Conservation (phyloP, 768 basidiomycete species). For the Lactarius indigo region DNA sequence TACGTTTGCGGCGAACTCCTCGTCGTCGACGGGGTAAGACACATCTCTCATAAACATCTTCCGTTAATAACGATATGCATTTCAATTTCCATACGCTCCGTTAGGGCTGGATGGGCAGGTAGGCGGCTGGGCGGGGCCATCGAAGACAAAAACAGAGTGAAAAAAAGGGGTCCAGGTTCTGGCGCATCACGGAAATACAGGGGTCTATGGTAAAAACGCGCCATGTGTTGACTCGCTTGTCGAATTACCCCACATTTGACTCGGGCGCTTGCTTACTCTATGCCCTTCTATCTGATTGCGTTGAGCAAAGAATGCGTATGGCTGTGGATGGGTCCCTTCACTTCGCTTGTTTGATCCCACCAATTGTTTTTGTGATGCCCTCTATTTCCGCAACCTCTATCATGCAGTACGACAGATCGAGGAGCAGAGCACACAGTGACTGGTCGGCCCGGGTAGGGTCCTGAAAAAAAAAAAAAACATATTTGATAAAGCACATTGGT, state of each 20-base stretch:
- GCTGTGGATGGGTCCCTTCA: neutral
- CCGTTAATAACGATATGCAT: constrained; percentile 10
- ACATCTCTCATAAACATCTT: constrained; percentile 6
- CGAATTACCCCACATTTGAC: constrained; percentile 8
- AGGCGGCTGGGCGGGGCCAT: constrained; percentile 9
- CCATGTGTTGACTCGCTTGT: constrained; percentile 19
- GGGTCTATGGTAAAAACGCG: constrained; percentile 7
- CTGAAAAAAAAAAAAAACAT: constrained; percentile 2
- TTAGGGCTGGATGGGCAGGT: constrained; percentile 33
- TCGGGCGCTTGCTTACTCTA: constrained; percentile 7
- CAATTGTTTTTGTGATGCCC: neutral
- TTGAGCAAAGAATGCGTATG: constrained; percentile 1
- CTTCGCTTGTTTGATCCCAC: neutral
- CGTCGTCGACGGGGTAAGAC: constrained; percentile 64
- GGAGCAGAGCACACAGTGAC: neutral
- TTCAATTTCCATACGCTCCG: constrained; percentile 5
- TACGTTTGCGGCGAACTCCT: constrained; percentile 68
- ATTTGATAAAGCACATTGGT: neutral
- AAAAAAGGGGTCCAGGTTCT: constrained; percentile 3
- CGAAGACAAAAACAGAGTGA: constrained; percentile 1
- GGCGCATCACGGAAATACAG: constrained; percentile 16
- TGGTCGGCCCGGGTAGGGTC: neutral
- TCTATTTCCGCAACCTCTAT: neutral
- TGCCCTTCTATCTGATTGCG: constrained; percentile 10
- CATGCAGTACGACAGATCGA: no score